Percentiles rank a stretch among this genome's conserved stretches.
These are phyloP conservation scores for Rhizoclosmatium globosum DNA, from an alignment of 192 early-diverging fungal species.

Conservation along the genomic window DNA sequence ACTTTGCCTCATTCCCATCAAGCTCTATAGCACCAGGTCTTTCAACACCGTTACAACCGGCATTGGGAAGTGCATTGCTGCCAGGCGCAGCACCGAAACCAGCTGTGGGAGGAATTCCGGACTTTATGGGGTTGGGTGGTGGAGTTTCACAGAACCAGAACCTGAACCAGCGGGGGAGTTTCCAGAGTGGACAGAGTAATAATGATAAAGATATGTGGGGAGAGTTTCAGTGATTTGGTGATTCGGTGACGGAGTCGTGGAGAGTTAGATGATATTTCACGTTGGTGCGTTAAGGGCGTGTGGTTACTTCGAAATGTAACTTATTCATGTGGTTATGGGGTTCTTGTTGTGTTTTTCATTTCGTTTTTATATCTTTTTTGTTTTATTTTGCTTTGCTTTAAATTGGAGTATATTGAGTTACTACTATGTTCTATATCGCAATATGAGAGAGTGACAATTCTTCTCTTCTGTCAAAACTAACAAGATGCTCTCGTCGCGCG, in stretches of 20 bases:
- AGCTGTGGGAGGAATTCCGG: constrained; percentile 47
- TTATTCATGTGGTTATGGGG: too few species aligned
- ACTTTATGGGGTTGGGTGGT: constrained; percentile 41
- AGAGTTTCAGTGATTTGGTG: constrained; percentile 46
- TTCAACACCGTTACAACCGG: constrained; percentile 4
- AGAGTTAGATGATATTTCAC: too few species aligned
- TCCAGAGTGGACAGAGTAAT: background rate
- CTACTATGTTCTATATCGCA: too few species aligned
- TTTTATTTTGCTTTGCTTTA: too few species aligned
- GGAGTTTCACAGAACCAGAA: constrained; percentile 11
- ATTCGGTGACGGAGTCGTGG: too few species aligned
- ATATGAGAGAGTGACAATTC: background rate
- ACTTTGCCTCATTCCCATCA: constrained; percentile 31
- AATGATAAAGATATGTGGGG: constrained; percentile 45
- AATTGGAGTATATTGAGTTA: too few species aligned
- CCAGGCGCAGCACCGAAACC: background rate
- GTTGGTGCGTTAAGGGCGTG: too few species aligned
- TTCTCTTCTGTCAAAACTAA: background rate
- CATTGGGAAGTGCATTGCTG: constrained; percentile 22
- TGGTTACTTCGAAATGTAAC: too few species aligned
- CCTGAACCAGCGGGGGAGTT: background rate
- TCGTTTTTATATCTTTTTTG: too few species aligned
- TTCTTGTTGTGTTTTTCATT: too few species aligned
- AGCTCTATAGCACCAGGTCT: background rate
- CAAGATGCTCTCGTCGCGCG: background rate